Evolutionary conservation across 805 yeast genomes (phyloP).

Genomic region (Ogataea pignaliae): DNA sequence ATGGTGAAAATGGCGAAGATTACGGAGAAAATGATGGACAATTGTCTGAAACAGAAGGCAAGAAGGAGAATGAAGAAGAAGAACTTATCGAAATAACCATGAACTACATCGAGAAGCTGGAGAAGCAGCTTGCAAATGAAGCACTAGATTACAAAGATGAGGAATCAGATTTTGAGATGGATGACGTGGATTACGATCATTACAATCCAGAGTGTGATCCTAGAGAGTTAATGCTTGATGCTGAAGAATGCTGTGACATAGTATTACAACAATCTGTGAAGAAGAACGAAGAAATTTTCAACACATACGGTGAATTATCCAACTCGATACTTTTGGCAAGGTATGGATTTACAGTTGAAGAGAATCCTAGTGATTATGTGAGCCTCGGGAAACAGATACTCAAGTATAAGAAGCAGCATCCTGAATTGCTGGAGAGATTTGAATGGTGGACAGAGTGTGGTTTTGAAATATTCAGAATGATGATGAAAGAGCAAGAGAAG

Average conservation of each 20-base stretch:
- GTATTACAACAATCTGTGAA: slow-evolving; percentile 40
- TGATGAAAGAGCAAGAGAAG: slow-evolving; percentile 10
- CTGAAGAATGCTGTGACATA: slow-evolving; percentile 70
- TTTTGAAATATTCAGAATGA: slow-evolving; percentile 9
- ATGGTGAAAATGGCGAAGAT: slow-evolving; percentile 18
- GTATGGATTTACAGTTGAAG: slow-evolving; percentile 68
- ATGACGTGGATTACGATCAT: slow-evolving; percentile 16
- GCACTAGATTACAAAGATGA: slow-evolving; percentile 26
- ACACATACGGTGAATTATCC: slow-evolving; percentile 74
- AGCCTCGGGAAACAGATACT: slow-evolving; percentile 48
- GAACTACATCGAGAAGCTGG: slow-evolving; percentile 29
- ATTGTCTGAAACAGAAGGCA: slow-evolving; percentile 18
- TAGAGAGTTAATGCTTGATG: slow-evolving; percentile 32
- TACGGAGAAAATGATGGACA: slow-evolving; percentile 26
- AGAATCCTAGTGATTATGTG: slow-evolving; percentile 53
- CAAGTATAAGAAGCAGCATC: slow-evolving; percentile 12
- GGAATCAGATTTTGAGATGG: slow-evolving; percentile 15
- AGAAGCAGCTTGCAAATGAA: slow-evolving; percentile 23
- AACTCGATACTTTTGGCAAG: slow-evolving; percentile 64
- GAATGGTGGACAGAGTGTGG: slow-evolving; percentile 27
- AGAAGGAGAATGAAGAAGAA: slow-evolving; percentile 19
- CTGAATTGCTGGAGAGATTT: slow-evolving; percentile 13
- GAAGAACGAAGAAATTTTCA: slow-evolving; percentile 61
- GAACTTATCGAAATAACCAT: slow-evolving; percentile 28
- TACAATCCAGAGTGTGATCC: slow-evolving; percentile 17